Conservation (phyloP, 2,329 filamentous ascomycete genomes). For the Venturia pyrina region DNA sequence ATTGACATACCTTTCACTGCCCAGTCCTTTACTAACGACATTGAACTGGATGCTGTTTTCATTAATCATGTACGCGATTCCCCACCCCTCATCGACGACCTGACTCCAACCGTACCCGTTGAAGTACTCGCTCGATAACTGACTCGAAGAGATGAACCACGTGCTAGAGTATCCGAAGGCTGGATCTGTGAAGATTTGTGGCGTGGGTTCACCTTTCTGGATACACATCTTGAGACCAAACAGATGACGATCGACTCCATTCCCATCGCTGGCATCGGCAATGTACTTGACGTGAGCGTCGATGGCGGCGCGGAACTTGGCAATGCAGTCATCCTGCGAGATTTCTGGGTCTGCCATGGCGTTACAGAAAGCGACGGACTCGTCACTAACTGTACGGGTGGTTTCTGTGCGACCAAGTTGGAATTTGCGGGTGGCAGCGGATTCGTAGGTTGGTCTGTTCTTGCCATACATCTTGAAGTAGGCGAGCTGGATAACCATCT, state of each 20-base stretch:
- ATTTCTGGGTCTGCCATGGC: constrained; percentile 65
- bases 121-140: constrained; percentile 93
- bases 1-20: constrained; percentile 40
- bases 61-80: constrained; percentile 99
- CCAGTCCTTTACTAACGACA: constrained; percentile 86
- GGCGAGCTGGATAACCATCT: constrained; percentile 96
- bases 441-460: constrained; percentile 96
- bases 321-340: constrained; percentile 54
- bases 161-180: constrained; percentile 73
- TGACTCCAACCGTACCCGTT: constrained; percentile 99
- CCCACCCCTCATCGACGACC: constrained; percentile 91
- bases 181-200: constrained; percentile 77
- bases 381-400: constrained; percentile 83
- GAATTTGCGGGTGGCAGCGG: constrained; percentile 87
- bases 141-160: constrained; percentile 83
- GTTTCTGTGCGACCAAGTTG: constrained; percentile 95
- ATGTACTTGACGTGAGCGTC: constrained; percentile 85
- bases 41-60: constrained; percentile 99
- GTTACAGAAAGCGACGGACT: constrained; percentile 80
- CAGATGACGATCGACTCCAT: constrained; percentile 92
- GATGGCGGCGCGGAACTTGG: constrained; percentile 73
- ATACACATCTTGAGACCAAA: constrained; percentile 92
- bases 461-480: constrained; percentile 99
- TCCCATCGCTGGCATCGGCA: constrained; percentile 75
- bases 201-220: constrained; percentile 67